Conservation (phyloP, 768 basidiomycete species). For the Trametes coccinea region DNA sequence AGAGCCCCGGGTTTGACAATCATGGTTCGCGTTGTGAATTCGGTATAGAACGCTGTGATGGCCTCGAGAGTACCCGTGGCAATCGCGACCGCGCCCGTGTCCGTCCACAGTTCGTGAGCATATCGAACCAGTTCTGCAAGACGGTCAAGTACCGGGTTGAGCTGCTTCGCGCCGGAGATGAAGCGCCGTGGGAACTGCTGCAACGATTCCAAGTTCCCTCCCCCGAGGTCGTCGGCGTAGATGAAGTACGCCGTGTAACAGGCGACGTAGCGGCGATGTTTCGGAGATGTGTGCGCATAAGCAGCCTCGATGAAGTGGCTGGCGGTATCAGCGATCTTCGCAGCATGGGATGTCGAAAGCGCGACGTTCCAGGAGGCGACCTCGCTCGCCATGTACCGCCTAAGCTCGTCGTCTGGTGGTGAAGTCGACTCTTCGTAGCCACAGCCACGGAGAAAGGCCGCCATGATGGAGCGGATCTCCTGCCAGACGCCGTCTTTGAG, state of each 20-base stretch:
- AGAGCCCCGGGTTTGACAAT: conserved; percentile 28
- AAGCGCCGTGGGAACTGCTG: conserved; percentile 5
- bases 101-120: conserved; percentile 9
- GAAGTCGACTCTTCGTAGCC: neutral
- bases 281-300: neutral
- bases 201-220: neutral
- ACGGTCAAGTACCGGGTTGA: neutral
- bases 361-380: conserved; percentile 1
- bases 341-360: neutral
- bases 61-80: conserved; percentile 39
- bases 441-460: neutral
- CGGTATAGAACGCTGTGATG: conserved; percentile 37
- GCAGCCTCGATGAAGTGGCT: conserved; percentile 1
- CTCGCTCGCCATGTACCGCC: neutral
- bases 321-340: neutral
- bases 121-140: conserved; percentile 1
- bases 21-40: conserved; percentile 34
- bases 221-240: conserved; percentile 11
- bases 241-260: conserved; percentile 10
- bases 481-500: neutral
- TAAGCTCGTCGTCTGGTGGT: neutral
- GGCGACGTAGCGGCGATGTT: conserved; percentile 1
- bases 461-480: neutral
- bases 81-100: conserved; percentile 8
- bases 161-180: neutral